Conservation (phyloP, 148 eudicot species). For the Rhododendron ovatum region DNA sequence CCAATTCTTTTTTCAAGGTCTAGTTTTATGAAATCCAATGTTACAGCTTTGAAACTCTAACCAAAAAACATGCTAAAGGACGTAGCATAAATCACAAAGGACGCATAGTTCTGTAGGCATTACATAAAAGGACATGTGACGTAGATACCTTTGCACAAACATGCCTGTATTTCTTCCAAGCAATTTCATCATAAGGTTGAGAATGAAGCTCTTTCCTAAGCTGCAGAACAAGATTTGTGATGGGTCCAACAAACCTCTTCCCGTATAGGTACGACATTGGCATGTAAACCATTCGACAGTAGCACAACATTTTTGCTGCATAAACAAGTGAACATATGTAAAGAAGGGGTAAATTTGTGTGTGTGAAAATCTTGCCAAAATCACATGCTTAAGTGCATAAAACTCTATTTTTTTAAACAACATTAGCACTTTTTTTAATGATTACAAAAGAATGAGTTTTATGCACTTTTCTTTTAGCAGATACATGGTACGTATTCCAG, state of each 20-base stretch:
- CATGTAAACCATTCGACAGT: constrained; percentile 26
- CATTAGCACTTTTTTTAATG: neutral
- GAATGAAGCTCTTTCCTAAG: constrained; percentile 34
- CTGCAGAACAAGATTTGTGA: constrained; percentile 26
- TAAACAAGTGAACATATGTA: neutral
- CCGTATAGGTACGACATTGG: constrained; percentile 47
- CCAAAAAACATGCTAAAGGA: neutral
- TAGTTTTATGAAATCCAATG: neutral
- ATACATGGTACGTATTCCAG: neutral
- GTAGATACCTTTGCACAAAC: constrained; percentile 27
- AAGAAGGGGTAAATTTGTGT: neutral
- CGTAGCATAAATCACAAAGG: neutral
- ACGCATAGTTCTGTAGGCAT: neutral
- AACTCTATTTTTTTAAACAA: neutral
- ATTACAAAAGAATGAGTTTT: neutral
- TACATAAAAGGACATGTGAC: neutral
- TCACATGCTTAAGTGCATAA: neutral
- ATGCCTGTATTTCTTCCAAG: constrained; percentile 32
- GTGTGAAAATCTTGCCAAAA: neutral
- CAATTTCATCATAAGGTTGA: constrained; percentile 25
- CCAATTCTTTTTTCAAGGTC: neutral
- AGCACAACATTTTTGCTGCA: constrained; percentile 38
- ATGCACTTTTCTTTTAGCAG: neutral
- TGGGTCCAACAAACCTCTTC: constrained; percentile 40
- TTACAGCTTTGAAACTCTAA: neutral